These are phyloP conservation scores for Teratosphaeriaceae sp. DNA, from an alignment of 2,329 filamentous ascomycete genomes.

Conservation along the genomic window DNA sequence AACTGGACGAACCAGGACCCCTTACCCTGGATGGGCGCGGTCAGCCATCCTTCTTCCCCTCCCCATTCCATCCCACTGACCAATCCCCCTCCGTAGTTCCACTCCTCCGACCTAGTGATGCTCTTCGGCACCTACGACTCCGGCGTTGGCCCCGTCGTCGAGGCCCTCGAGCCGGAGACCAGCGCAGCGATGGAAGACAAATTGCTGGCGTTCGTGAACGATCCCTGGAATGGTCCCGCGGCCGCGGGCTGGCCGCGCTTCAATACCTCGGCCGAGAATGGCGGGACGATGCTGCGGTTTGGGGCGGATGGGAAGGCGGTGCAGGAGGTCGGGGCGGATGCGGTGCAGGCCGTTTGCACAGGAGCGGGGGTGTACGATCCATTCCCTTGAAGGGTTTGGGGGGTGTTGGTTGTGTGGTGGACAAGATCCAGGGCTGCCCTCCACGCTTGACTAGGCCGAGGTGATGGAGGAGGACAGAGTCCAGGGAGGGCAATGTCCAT, in stretches of 20 bases:
- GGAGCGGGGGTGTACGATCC: slow-evolving; percentile 5
- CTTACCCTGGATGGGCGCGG: slow-evolving; percentile 28
- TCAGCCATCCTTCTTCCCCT: neutral
- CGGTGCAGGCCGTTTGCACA: slow-evolving; percentile 14
- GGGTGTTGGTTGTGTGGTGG: no score
- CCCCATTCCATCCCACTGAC: neutral
- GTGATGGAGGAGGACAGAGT: no score
- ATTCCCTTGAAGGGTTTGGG: slow-evolving; percentile 7
- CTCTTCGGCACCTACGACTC: slow-evolving; percentile 31
- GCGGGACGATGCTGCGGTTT: slow-evolving; percentile 14
- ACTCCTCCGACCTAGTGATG: slow-evolving; percentile 29
- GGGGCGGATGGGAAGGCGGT: slow-evolving; percentile 15
- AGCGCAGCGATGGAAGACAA: slow-evolving; percentile 31
- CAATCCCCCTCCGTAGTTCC: slow-evolving; percentile 22
- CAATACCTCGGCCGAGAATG: slow-evolving; percentile 8
- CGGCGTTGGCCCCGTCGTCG: slow-evolving; percentile 17
- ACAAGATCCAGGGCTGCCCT: no score
- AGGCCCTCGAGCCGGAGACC: slow-evolving; percentile 23
- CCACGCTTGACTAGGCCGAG: no score
- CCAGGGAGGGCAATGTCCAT: no score
- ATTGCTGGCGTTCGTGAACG: slow-evolving; percentile 30
- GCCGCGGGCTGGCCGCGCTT: slow-evolving; percentile 29
- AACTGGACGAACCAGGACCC: slow-evolving; percentile 7
- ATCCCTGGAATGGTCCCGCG: slow-evolving; percentile 22
- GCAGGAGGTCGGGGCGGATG: slow-evolving; percentile 12